Base-by-base conservation (phyloP, 1,284 basidiomycete species). In the Boletellus deceptivus region DNA sequence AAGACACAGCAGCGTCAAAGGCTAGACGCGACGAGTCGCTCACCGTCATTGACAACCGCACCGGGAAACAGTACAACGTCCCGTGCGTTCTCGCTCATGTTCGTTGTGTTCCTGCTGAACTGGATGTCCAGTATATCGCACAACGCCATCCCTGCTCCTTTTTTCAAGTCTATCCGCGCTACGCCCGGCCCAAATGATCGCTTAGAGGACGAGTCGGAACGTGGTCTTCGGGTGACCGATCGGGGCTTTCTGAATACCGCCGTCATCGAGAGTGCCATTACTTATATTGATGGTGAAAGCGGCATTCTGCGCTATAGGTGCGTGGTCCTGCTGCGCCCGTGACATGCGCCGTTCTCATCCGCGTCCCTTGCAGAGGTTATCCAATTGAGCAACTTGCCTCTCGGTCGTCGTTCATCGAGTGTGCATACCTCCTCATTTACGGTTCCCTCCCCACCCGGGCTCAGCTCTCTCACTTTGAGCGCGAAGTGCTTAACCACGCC, bases 301-400 rank as follows among this genome's bases (percentile, higher is more conserved):
- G 90, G 89, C 68, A 82, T 90, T 46, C 69, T 91, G 50, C 78
- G 88, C 33, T 90, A 91, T 70, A 79, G 86, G 85, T 85, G 50
- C 52, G 58, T 54, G 25, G 18, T 11, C 22, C 7, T 13, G 18
- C 31, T 33, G 22, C 16, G 18, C 18, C 36, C n/a, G 20, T 31
- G n/a, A 1, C 24, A 34, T 13, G 0, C 10, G 1, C 17, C 4
- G 6, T 24, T 11, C 37, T 42, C 16, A 34, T 36, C n/a, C 16
- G 42, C n/a, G 0, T 27, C 18, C 36, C 14, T 46, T 14, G 1
- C 61, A 89, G 91, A 72, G 92, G 92, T n/a, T 93, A 92, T 66
- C 91, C 92, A 9, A 94, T 95, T 57, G 92, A 95, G 65, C 86
- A 93, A 64, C 82, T 95, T 24, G 91, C 91, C 1, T 70, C 82